phyloP scores from a whole-genome alignment of 2,329 filamentous ascomycete species.

The Colletotrichum eremochloae region DNA sequence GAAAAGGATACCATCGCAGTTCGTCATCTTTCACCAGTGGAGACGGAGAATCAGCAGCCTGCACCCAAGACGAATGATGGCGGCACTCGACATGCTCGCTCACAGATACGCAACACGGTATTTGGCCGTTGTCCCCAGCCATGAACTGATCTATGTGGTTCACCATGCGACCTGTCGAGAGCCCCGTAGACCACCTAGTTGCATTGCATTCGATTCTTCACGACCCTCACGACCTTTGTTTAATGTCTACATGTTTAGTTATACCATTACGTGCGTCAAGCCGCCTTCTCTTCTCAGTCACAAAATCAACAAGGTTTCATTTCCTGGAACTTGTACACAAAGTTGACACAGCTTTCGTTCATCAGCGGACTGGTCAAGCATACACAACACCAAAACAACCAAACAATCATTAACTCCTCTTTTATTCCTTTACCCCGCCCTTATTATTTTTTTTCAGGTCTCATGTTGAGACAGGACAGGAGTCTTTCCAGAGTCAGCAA shows the following conservation, averaged over 20 bases:
- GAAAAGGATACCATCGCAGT: slow-evolving; percentile 35
- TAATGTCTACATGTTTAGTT: slow-evolving; percentile 44
- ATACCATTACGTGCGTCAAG: slow-evolving; percentile 41
- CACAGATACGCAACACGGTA: slow-evolving; percentile 7
- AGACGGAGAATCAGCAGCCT: slow-evolving; percentile 9
- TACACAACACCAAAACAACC: slow-evolving; percentile 18
- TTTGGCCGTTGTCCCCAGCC: background rate
- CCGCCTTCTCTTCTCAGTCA: slow-evolving; percentile 42
- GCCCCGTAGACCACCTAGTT: slow-evolving; percentile 21
- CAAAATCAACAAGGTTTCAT: slow-evolving; percentile 31
- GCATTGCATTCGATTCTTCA: slow-evolving; percentile 44
- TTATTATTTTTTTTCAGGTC: slow-evolving; percentile 13
- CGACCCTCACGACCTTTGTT: slow-evolving; percentile 45
- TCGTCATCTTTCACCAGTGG: slow-evolving; percentile 30
- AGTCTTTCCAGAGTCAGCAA: slow-evolving; percentile 11
- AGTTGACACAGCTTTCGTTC: slow-evolving; percentile 14
- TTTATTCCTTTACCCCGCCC: slow-evolving; percentile 14
- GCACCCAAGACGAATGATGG: slow-evolving; percentile 18
- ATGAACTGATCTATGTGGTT: slow-evolving; percentile 10
- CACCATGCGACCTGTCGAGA: slow-evolving; percentile 14
- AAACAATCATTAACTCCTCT: slow-evolving; percentile 1
- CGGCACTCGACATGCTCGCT: slow-evolving; percentile 4
- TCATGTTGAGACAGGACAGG: slow-evolving; percentile 6
- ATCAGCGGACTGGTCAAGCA: slow-evolving; percentile 18
- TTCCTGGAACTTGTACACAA: slow-evolving; percentile 21